Base-by-base conservation (phyloP, 2,329 filamentous ascomycete genomes). In the Cladophialophora immunda region DNA sequence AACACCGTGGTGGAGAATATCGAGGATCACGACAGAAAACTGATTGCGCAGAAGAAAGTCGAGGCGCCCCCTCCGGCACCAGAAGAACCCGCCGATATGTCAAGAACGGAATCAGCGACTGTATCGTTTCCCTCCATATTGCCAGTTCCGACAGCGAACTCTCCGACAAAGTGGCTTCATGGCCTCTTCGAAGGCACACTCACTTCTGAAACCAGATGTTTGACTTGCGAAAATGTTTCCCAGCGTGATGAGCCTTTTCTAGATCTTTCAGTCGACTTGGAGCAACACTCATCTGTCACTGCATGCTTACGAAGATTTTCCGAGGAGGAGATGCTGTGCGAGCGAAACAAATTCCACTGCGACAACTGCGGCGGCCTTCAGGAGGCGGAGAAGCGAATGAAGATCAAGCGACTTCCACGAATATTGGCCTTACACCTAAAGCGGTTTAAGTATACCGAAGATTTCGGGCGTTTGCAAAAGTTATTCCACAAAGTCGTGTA, bases 311-410 rank as follows among this genome's bases (percentile, higher is more conserved):
- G 92, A 66, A 97, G 97, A 75, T 99, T 99, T 75, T 99, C 95
- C 0, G 93, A 95, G 54, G 95, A 98, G 75, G 95, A 99, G 79
- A 97, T 98, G 93, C 86, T 99, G 65, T 98, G 95, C 76, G 95
- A 99, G 81, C 87, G 94, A 68, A 98, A 99, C 83, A 99, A 99
- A 77, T 99, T 99, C 72, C 94, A 99, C 76, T 99, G 95, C 80
- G 95, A 99, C 77, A 94, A 94, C 74, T 99, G 95, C 73, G 95
- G 95, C 61, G 95, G 95, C 2, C 82, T 99, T 63, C 95, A 99
- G 79, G 95, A 99, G 80, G 95, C 95, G 0, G 95, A 99, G 79
- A 99, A 98, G 83, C 88, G 95, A 70, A 99, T 99, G 95, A 99
- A 98, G 83, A 94, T 99, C 73, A 98, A 99, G 82, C 88, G 92